Evolutionary conservation across 2,329 filamentous ascomycete species (phyloP), one percentile per base, ranked within the genome.

Genomic region (Septoria petroselini): DNA sequence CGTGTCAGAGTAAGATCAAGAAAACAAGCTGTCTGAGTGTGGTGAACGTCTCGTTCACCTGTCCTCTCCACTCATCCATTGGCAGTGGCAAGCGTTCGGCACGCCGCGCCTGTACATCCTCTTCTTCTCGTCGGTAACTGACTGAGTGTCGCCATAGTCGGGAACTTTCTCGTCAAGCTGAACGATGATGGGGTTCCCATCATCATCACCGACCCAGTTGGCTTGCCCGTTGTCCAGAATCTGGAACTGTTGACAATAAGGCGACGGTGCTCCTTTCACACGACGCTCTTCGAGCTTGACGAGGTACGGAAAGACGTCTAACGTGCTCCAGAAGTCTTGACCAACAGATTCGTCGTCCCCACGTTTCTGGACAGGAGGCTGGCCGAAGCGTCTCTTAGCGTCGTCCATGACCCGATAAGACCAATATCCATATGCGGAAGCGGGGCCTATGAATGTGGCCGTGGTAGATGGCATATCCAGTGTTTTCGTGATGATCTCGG

Each of bases 251-350:
- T 84, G 75, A 61, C 83, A 86, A 64, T 84, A 85, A 1, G 82
- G 78, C 4, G 71, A 68, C 35, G 72, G 68, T 11, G 54, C 50
- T 25, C 43, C 52, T 11, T 43, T 44, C 31, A 78, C 63, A 18
- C 83, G 77, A 43, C 82, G 79, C 66, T 86, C 83, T 64, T 84
- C 80, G 38, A 86, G 74, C 66, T 86, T 86, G 60, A 85, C 73
- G 19, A 80, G 73, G 42, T 78, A 81, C 1, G 82, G 81, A 23
- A 62, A 64, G 41, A 61, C 42, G 3, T 35, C 34, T 15, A 53
- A 40, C 4, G 48, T 44, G 33, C 29, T 42, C 41, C 41, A 44
- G 6, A 41, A 35, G 29, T 54, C 50, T 21, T 39, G 19, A 4
- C 34, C 33, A 30, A 19, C n/a, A n/a, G n/a, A 37, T 11, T 39